Evolutionary conservation across 164 flowering plant species (phyloP), one percentile per base, ranked within the genome.

Genomic region (Magnolia officinalis): DNA sequence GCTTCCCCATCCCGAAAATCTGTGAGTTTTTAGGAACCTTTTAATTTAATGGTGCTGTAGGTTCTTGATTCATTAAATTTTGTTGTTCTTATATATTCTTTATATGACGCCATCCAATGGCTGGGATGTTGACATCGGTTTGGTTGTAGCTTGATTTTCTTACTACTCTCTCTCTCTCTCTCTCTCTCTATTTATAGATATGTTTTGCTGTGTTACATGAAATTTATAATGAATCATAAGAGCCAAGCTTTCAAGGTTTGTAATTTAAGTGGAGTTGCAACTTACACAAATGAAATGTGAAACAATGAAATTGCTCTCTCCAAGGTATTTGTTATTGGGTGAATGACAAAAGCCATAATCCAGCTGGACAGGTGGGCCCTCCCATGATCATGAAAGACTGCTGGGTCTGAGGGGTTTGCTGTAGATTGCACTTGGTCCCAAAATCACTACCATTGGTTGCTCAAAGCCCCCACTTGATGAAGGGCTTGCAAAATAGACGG

Each of bases 181-280:
- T 64, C 29, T 64, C 6, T 2, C 2, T 55, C 18, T 55, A 13
- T 55, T 2, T 9, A 11, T 55, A 55, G 61, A 55, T 26, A 26
- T 9, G 61, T 64, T 37, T 37, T 55, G 18, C 29, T 2, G 18
- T 55, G 61, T 16, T 55, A 64, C 5, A 21, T 13, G n/a, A 64
- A 64, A n/a, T 18, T n/a, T 64, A 23, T 21, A 64, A 64, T 64
- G 67, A 20, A 4, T 18, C 6, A 64, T 64, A 20, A 64, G 18
- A 64, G 67, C 67, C 67, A 64, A 64, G 23, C 67, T 3, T 64
- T 21, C 4, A n/a, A 64, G 67, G 67, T 64, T 21, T 64, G 67
- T 64, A n/a, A n/a, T 64, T 19, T 64, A 59, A 13, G 14, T 59
- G 63, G n/a, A 19, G 52, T 37, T 37, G 45, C 45, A 37, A 37